phyloP scores from a whole-genome alignment of 1,284 basidiomycete genomes.

The Pulveroboletus sp. region DNA sequence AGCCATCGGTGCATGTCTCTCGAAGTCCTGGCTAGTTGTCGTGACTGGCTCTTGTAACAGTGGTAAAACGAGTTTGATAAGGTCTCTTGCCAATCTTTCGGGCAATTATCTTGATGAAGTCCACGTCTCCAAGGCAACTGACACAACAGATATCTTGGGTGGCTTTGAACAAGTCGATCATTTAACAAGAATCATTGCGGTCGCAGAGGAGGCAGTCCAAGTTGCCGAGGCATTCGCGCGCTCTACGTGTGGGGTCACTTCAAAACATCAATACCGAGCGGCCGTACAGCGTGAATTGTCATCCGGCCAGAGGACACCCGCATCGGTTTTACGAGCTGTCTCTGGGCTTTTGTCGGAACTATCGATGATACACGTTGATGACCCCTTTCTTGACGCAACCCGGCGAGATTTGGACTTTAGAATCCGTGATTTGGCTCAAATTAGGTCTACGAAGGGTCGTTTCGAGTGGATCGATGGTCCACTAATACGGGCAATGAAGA shows the following conservation, averaged over 20 bases:
- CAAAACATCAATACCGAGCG: constrained; percentile 20
- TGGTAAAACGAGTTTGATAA: constrained; percentile 83
- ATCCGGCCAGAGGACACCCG: constrained; percentile 19
- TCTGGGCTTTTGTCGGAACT: constrained; percentile 26
- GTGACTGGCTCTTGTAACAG: constrained; percentile 72
- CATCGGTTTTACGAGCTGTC: constrained; percentile 23
- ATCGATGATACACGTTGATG: constrained; percentile 9
- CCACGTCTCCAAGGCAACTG: constrained; percentile 83
- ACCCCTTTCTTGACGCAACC: constrained; percentile 10
- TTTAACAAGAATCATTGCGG: constrained; percentile 36
- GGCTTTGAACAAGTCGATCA: constrained; percentile 90
- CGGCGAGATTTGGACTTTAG: constrained; percentile 16
- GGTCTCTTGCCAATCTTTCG: constrained; percentile 66
- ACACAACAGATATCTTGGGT: constrained; percentile 92
- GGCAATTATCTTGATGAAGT: constrained; percentile 75
- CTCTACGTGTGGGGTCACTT: constrained; percentile 33
- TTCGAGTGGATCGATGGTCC: constrained; percentile 98
- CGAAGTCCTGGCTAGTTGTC: constrained; percentile 86
- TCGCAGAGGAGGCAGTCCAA: constrained; percentile 40
- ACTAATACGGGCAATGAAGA: constrained; percentile 83
- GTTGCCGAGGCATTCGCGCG: constrained; percentile 42
- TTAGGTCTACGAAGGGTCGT: constrained; percentile 41
- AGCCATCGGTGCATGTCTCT: constrained; percentile 72
- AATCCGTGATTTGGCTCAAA: constrained; percentile 16
- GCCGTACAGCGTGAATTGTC: constrained; percentile 20